Evolutionary conservation across 1,139 yeast species (phyloP).

Genomic region (Taphrina sp.): DNA sequence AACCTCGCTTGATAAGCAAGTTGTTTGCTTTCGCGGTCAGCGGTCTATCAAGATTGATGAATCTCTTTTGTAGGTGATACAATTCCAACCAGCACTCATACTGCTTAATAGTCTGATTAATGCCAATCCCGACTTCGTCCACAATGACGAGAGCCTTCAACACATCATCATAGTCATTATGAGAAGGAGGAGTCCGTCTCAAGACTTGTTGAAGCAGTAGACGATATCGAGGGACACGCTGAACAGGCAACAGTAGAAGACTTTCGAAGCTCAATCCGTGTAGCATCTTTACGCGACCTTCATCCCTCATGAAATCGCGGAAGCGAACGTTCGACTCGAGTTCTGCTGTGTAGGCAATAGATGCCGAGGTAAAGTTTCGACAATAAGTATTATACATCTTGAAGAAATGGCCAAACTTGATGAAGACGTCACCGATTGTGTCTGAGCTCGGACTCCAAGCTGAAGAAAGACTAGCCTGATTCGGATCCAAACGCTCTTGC

Average conservation of each 20-base stretch:
- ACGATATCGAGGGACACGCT: constrained; percentile 25
- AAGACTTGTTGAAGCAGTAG: constrained; percentile 12
- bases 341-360: constrained; percentile 7
- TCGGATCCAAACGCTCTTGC: constrained; percentile 17
- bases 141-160: constrained; percentile 8
- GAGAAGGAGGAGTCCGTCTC: constrained; percentile 9
- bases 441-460: neutral
- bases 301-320: neutral
- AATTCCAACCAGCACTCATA: constrained; percentile 19
- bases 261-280: constrained; percentile 18
- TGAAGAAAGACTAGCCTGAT: neutral
- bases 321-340: constrained; percentile 1
- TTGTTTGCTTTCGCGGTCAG: constrained; percentile 14
- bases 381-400: constrained; percentile 27
- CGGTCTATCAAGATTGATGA: constrained; percentile 19
- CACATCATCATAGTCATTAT: neutral
- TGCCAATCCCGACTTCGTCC: constrained; percentile 2
- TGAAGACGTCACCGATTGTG: constrained; percentile 19
- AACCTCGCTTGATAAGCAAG: constrained; percentile 13
- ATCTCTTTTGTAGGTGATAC: constrained; percentile 1
- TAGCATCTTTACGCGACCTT: constrained; percentile 1
- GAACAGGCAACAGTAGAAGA: constrained; percentile 17
- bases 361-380: constrained; percentile 25
- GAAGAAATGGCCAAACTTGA: constrained; percentile 18
- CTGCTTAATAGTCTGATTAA: constrained; percentile 17